These are phyloP conservation scores for Ogataea corticis DNA, from an alignment of 805 yeast genomes.

Conservation along the genomic window DNA sequence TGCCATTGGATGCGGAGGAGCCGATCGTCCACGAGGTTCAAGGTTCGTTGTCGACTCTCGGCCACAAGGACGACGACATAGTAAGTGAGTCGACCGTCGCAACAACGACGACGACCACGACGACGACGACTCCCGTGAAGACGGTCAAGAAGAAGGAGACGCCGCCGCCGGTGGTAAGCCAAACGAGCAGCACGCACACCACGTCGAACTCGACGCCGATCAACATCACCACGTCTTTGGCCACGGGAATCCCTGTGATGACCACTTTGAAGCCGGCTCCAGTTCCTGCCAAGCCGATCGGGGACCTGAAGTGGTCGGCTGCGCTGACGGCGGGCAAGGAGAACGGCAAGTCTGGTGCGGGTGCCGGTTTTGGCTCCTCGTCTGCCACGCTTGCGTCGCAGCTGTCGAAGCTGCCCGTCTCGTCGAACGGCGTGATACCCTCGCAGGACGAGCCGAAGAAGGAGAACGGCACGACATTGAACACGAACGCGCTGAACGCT, in stretches of 20 bases:
- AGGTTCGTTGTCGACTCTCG: constrained; percentile 16
- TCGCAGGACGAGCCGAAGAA: background rate
- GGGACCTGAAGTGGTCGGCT: constrained; percentile 37
- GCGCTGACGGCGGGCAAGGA: constrained; percentile 29
- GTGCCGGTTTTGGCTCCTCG: constrained; percentile 4
- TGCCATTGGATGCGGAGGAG: constrained; percentile 60
- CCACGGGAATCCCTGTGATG: constrained; percentile 24
- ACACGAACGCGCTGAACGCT: constrained; percentile 36
- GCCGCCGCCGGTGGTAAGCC: background rate
- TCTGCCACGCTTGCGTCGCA: constrained; percentile 6
- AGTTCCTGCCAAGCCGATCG: constrained; percentile 34
- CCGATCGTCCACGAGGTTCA: constrained; percentile 33
- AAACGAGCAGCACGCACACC: constrained; percentile 6
- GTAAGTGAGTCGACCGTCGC: constrained; percentile 13
- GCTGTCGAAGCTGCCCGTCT: constrained; percentile 9
- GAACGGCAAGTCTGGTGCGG: constrained; percentile 10
- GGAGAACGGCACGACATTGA: constrained; percentile 15
- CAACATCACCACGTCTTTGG: constrained; percentile 17
- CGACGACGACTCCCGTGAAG: too few species aligned
- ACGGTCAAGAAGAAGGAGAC: constrained; percentile 17
- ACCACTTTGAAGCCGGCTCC: constrained; percentile 38
- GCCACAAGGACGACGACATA: constrained; percentile 20
- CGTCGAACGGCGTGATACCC: background rate
- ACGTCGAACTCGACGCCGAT: constrained; percentile 12
- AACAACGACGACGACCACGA: constrained; percentile 18